Conservation (phyloP, 306 rosid genomes). For the Luffa acutangula region DNA sequence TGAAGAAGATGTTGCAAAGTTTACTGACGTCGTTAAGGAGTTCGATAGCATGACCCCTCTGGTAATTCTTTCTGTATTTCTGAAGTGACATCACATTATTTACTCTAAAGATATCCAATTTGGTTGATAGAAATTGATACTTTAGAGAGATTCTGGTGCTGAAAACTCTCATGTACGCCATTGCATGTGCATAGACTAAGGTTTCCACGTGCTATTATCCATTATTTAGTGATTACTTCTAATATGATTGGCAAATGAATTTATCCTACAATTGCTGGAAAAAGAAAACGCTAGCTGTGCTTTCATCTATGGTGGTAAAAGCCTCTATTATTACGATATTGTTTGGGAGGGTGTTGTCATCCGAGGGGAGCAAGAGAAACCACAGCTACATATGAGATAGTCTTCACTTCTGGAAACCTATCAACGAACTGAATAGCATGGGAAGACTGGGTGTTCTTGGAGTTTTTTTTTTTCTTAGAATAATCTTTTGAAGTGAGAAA, state of each 20-base stretch:
- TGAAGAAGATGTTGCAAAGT: slow-evolving; percentile 74
- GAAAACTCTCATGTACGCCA: not conserved
- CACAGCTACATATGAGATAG: not conserved
- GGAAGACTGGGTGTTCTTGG: not conserved
- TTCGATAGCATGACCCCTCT: slow-evolving; percentile 92
- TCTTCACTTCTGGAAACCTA: not conserved
- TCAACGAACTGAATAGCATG: not conserved
- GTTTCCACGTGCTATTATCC: not conserved
- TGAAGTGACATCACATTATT: not conserved
- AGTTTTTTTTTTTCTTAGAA: not conserved
- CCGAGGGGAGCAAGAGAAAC: not conserved
- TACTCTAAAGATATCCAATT: not conserved
- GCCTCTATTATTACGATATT: not conserved
- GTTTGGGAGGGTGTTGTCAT: not conserved
- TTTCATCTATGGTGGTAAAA: not conserved
- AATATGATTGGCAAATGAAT: not conserved
- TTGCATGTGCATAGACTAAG: not conserved
- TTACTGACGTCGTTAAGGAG: slow-evolving; percentile 84
- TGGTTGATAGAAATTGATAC: not conserved
- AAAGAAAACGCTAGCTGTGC: not conserved
- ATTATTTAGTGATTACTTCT: not conserved
- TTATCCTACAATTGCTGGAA: not conserved
- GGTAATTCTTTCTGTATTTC: slow-evolving; percentile 30
- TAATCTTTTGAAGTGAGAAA: not conserved
- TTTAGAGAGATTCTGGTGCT: not conserved